phyloP scores from a whole-genome alignment of 176 grass and related monocot species.

The Poa pratensis region DNA sequence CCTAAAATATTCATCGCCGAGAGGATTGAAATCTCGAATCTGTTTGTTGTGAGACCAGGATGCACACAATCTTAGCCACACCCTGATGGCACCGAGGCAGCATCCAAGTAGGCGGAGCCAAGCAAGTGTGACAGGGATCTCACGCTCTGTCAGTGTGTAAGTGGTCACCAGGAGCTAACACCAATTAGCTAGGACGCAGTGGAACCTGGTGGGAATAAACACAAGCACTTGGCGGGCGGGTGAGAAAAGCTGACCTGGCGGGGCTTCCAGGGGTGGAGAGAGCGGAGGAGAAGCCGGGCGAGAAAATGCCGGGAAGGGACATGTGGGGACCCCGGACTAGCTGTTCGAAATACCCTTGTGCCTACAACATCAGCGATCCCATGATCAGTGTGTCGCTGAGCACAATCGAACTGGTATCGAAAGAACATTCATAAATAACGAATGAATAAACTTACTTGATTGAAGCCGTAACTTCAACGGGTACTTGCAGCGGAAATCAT shows the following conservation, averaged over 20 bases:
- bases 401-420: too few species aligned
- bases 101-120: not conserved
- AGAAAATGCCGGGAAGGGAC: too few species aligned
- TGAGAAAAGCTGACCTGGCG: not conserved
- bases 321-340: too few species aligned
- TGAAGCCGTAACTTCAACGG: too few species aligned
- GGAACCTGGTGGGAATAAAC: not conserved
- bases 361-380: too few species aligned
- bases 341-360: too few species aligned
- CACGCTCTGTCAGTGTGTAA: not conserved
- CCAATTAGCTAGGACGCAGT: not conserved
- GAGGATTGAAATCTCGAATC: not conserved
- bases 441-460: too few species aligned
- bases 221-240: not conserved
- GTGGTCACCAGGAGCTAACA: not conserved
- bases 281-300: too few species aligned
- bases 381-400: too few species aligned
- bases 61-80: not conserved
- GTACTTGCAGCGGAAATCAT: too few species aligned
- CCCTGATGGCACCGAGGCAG: not conserved
- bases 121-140: not conserved
- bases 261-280: not conserved
- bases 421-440: too few species aligned
- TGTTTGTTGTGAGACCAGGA: not conserved
- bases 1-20: not conserved